phyloP scores from a whole-genome alignment of 805 yeast genomes.

The Ogataea wickerhamii region DNA sequence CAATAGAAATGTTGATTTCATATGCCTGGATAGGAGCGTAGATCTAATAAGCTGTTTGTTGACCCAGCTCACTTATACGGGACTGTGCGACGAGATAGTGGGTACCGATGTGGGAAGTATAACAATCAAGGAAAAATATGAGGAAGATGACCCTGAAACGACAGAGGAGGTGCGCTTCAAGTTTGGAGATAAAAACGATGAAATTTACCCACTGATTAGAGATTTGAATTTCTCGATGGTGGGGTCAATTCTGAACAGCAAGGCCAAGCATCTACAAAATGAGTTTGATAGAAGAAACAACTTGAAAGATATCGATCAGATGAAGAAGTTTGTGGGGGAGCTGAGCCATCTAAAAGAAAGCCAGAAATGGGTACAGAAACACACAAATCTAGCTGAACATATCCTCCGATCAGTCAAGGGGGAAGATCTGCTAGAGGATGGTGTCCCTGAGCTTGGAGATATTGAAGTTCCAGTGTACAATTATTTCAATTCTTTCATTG shows the following conservation, averaged over 20 bases:
- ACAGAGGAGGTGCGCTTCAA: slow-evolving; percentile 14
- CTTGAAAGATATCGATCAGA: slow-evolving; percentile 58
- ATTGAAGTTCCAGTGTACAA: slow-evolving; percentile 19
- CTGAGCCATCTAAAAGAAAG: slow-evolving; percentile 62
- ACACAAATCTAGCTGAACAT: slow-evolving; percentile 69
- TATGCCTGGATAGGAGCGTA: slow-evolving; percentile 73
- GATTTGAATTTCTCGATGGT: slow-evolving; percentile 75
- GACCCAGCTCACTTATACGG: slow-evolving; percentile 77
- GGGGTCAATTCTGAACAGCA: slow-evolving; percentile 64
- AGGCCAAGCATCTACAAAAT: slow-evolving; percentile 67
- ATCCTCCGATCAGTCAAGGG: slow-evolving; percentile 38
- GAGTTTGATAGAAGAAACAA: slow-evolving; percentile 60
- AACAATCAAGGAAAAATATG: slow-evolving; percentile 16
- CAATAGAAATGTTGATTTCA: slow-evolving; percentile 56
- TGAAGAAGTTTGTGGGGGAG: slow-evolving; percentile 67
- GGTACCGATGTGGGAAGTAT: slow-evolving; percentile 43
- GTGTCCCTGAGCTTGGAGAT: slow-evolving; percentile 18
- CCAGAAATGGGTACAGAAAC: slow-evolving; percentile 67
- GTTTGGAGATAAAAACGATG: slow-evolving; percentile 38
- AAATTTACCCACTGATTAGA: slow-evolving; percentile 48
- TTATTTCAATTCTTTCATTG: slow-evolving; percentile 45
- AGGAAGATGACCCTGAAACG: slow-evolving; percentile 6
- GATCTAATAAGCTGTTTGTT: slow-evolving; percentile 71
- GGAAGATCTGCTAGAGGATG: slow-evolving; percentile 10
- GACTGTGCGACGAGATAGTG: slow-evolving; percentile 72